Evolutionary conservation across 2,329 filamentous ascomycete genomes (phyloP), one percentile per base, ranked within the genome.

Genomic region (Tolypocladium tropicale): DNA sequence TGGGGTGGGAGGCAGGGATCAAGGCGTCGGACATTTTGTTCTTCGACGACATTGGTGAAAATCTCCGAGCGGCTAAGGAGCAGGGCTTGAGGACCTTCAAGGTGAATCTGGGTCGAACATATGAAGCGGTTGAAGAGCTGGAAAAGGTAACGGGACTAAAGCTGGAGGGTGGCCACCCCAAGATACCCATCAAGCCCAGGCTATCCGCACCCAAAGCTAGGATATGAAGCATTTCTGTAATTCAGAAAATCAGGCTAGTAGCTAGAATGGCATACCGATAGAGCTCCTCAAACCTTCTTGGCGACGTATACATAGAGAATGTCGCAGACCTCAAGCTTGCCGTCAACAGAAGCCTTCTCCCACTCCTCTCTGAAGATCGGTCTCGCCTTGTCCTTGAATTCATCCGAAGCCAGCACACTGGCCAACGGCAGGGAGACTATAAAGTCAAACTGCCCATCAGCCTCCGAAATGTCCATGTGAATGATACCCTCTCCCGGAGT

Each of bases 11-110:
- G 18, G 71, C 54, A 5, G 75, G 78, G 0, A 75, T 95, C 10
- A 70, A 74, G 56, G 74, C 86, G 0, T 74, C 74, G 0, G 90
- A 96, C 55, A 76, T 96, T 49, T 72, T 95, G 5, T 99, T 99
- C 68, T 72, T 96, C 53, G 94, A 96, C 68, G 92, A 96, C 64
- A 96, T 99, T 68, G 94, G 94, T 2, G 85, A 92, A 71, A 99
- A 99, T 68, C 71, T 97, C 57, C 94, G 92, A 76, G 86, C 80
- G 49, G 94, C 85, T 1, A 88, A 79, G 71, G 79, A 78, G 52
- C 75, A 84, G 25, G 93, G 93, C 0, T 86, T 97, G 69, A 73
- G 79, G 56, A 97, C 93, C 0, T 80, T 97, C 61, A 96, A 93
- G 72, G 94, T 97, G 1, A 76, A 81, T 10, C 73, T 97, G 32